Percentiles rank a stretch among this genome's conserved stretches.
These are phyloP conservation scores for Aspergillus sclerotiicarbonarius DNA, from an alignment of 495 filamentous ascomycete genomes.

Conservation along the genomic window DNA sequence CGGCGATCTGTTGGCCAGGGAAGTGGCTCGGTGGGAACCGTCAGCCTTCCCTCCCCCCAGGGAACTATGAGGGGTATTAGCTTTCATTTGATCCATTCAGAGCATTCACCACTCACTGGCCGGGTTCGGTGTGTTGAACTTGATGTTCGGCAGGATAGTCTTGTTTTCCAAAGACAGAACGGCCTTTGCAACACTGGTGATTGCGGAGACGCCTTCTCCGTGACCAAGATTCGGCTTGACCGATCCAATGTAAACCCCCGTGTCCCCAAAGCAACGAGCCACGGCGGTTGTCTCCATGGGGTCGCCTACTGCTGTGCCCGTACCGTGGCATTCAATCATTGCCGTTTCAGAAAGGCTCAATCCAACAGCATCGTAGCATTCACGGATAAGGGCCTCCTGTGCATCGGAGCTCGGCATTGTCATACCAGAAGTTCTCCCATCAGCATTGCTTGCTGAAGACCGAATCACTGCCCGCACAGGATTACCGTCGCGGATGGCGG, in stretches of 20 bases:
- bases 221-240: constrained; percentile 55
- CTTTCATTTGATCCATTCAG: too few species aligned
- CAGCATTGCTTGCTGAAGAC: constrained; percentile 31
- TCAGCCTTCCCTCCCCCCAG: background rate
- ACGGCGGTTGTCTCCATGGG: constrained; percentile 43
- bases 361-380: constrained; percentile 27
- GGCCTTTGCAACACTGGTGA: constrained; percentile 58
- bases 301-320: constrained; percentile 39
- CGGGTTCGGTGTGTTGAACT: background rate
- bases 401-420: constrained; percentile 2
- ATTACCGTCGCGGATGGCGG: constrained; percentile 36
- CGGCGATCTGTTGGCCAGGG: constrained; percentile 22
- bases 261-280: constrained; percentile 34
- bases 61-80: too few species aligned
- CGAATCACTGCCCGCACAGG: constrained; percentile 45
- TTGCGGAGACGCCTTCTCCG: constrained; percentile 49
- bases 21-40: constrained; percentile 22
- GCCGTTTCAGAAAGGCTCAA: constrained; percentile 21
- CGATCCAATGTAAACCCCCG: too few species aligned
- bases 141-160: constrained; percentile 49
- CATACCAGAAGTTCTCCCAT: constrained; percentile 25
- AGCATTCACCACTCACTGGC: too few species aligned
- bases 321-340: constrained; percentile 40
- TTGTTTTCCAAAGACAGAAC: constrained; percentile 50
- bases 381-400: constrained; percentile 21